Evolutionary conservation across 2,329 filamentous ascomycete species (phyloP), one percentile per base, ranked within the genome.

Genomic region (Rhexocercosporidium sp.): DNA sequence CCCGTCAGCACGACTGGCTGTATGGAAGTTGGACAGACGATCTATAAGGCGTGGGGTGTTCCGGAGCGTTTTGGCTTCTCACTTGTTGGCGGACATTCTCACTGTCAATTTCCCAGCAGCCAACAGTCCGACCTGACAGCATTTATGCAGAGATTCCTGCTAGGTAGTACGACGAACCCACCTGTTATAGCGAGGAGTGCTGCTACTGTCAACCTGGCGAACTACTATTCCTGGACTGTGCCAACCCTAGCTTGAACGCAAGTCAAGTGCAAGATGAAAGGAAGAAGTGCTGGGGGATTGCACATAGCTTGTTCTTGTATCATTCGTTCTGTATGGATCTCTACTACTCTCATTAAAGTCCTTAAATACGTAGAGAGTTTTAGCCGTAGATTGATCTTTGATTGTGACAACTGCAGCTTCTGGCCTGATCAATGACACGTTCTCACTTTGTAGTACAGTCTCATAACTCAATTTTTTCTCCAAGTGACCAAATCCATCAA

Each of bases 31-130:
- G 85, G 81, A 3, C 83, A 83, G 69, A 75, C 80, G n/a, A 82
- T 86, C 34, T 88, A 85, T 72, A 82, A 86, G 75, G 85, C 84
- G 66, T 77, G 86, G 3, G 86, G 84, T 14, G 83, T 78, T 0
- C 78, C 82, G 0, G 83, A 86, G 67, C 81, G 82, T 72, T 82
- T 86, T 76, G 84, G 84, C 0, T 85, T 83, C 70, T 82, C 81
- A 22, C 81, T 84, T 72, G 77, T 82, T 16, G 82, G 82, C 3
- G 79, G 78, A 56, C 81, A 86, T 73, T 75, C 75, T 57, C 84
- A 86, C 73, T 87, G 85, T 75, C 75, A 75, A 34, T 86, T 86
- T 74, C 84, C 84, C 2, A 78, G 79, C 51, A 78, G 81, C 70
- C 78, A 82, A 68, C 73, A 79, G 27, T 51, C 70, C 3, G 82